Base-by-base conservation (phyloP, 2,329 filamentous ascomycete genomes). In the Ophiosphaerella narmari region DNA sequence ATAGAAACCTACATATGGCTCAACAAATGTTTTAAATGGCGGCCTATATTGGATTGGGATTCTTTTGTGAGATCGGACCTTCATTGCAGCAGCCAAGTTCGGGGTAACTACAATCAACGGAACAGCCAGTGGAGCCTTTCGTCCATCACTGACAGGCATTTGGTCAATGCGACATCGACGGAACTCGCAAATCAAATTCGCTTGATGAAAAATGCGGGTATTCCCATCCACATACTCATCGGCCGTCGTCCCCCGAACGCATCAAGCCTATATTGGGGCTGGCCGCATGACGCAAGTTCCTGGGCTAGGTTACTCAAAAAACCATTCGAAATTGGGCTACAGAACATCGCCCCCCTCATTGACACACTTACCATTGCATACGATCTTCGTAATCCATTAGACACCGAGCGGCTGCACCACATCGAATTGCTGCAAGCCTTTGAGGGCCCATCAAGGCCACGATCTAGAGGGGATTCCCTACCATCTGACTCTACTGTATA, bases 31-130 rank as follows among this genome's bases (percentile, higher is more conserved):
- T 62, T 69, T 40, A 38, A 46, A 1, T 67, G 66, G 66, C 52
- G 55, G 8, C 64, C 66, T 7, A 43, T 65, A 7, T 66, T 66
- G 47, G 64, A 68, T 41, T 68, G 63, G 64, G 63, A 66, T 35
- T 56, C 47, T 47, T 59, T 64, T 38, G 55, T 65, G 52, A 39
- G 18, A 13, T 23, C 32, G 4, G 39, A 40, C n/a, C 14, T 21
- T 8, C n/a, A n/a, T 11, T 16, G 31, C 32, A 38, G 24, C 11
- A 40, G 11, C 11, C 7, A 29, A 11, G 7, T 11, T 6, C 26
- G 11, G 26, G 26, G 11, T 29, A 29, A 29, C 26, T 29, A 29
- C 26, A 29, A 11, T 3, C 26, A 29, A 29, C 7, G 7, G 26
- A 29, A 29, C 7, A 29, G 26, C 26, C 26, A 29, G 2, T 29